Base-by-base conservation (phyloP, 495 filamentous ascomycete genomes). In the Bryoglossum gracile region DNA sequence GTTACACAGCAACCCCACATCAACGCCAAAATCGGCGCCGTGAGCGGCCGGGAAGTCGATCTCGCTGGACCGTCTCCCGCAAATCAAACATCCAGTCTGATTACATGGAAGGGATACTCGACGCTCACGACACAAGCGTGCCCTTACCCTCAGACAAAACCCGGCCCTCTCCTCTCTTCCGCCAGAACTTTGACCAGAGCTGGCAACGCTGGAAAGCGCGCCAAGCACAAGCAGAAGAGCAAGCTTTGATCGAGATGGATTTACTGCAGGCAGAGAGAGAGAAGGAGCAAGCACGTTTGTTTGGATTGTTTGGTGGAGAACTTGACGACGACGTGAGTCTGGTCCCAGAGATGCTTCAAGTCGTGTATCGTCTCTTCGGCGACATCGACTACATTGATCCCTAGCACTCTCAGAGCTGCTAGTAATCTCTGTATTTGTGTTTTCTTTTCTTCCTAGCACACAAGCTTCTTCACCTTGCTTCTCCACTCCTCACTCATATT, bases 371-470 rank as follows among this genome's bases (percentile, higher is more conserved):
- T 11, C 50, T 62, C 16, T 62, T 56, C 19, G 59, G 59, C 14
- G 59, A 51, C 36, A 56, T 62, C 56, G 59, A 62, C 35, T 62
- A 62, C 34, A 52, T 53, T 40, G 59, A 62, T 54, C 59, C 59
- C 40, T 62, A 41, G 50, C 21, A 35, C 30, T n/a, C n/a, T n/a
- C n/a, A n/a, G n/a, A n/a, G n/a, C n/a, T n/a, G n/a, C 26, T 18
- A 41, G 8, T 47, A 35, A 23, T 35, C 53, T 42, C 55, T 23
- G 46, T 37, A 19, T 26, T n/a, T 25, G 4, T 46, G 25, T 30
- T 26, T 37, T 18, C 46, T 46, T 23, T 44, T 50, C 45, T 46
- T 16, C 19, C 37, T 23, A 47, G 18, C 23, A 34, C n/a, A n/a
- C n/a, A n/a, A n/a, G n/a, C n/a, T n/a, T n/a, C n/a, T n/a, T n/a